A percentile compares a stretch with the other conserved stretches of the same genome.
Evolutionary conservation across 192 early-diverging fungal species (phyloP).

Genomic region (Coemansia sp.): DNA sequence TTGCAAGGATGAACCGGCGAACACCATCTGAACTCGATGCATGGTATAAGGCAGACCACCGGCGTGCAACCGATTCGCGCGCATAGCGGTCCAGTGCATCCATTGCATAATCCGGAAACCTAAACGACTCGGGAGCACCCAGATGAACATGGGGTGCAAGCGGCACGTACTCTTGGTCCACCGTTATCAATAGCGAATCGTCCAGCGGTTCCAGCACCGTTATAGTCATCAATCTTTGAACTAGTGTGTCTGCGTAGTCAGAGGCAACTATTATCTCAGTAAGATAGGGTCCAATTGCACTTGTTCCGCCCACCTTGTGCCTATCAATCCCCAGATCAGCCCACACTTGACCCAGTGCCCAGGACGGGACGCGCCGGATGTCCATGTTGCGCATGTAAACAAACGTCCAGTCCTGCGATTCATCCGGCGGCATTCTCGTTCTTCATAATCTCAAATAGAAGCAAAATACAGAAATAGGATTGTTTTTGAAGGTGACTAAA

Average conservation of each 20-base stretch:
- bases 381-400: conserved; percentile 55
- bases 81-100: conserved; percentile 33
- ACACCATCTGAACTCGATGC: conserved; percentile 6
- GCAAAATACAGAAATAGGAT: no score
- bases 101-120: conserved; percentile 20
- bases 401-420: conserved; percentile 21
- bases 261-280: conserved; percentile 37
- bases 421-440: background rate
- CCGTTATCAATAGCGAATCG: conserved; percentile 17
- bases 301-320: conserved; percentile 17
- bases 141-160: conserved; percentile 23
- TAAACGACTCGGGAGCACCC: conserved; percentile 9
- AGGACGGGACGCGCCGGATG: conserved; percentile 22
- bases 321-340: conserved; percentile 16
- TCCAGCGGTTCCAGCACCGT: conserved; percentile 10
- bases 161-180: conserved; percentile 25
- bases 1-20: conserved; percentile 14
- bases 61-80: conserved; percentile 19
- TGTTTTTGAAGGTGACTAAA: background rate
- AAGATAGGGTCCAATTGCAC: conserved; percentile 32
- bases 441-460: background rate
- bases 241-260: conserved; percentile 19
- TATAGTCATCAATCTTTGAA: conserved; percentile 5
- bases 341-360: conserved; percentile 24
- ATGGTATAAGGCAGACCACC: conserved; percentile 43